A percentile compares a stretch with the other conserved stretches of the same genome.
phyloP scores from a whole-genome alignment of 495 filamentous ascomycete species.

The Saxophila tyrrhenica region DNA sequence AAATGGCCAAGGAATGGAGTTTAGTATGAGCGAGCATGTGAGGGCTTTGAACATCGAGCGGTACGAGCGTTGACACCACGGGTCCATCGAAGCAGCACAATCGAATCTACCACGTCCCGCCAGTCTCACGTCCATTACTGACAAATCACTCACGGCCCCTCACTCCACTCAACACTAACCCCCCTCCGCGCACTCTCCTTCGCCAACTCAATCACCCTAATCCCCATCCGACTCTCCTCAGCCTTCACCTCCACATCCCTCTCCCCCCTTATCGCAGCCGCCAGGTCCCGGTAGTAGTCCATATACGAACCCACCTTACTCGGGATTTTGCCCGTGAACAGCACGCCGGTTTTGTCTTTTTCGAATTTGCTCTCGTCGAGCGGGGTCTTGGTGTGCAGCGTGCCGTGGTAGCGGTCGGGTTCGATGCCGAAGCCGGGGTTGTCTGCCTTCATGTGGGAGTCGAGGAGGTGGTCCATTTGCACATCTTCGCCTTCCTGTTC shows the following conservation, averaged over 20 bases:
- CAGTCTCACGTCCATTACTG: too few species aligned
- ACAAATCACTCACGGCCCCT: too few species aligned
- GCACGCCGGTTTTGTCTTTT: constrained; percentile 27
- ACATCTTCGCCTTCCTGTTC: constrained; percentile 44
- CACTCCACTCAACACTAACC: background rate
- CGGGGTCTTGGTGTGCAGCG: constrained; percentile 27
- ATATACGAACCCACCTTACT: constrained; percentile 40
- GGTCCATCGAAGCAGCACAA: too few species aligned
- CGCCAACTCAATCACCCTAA: constrained; percentile 63
- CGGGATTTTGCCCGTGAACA: background rate
- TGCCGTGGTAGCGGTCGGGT: constrained; percentile 41
- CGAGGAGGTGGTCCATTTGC: background rate
- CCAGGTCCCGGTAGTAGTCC: constrained; percentile 62
- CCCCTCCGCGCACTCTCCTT: constrained; percentile 55
- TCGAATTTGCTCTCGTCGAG: constrained; percentile 49
- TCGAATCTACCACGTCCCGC: too few species aligned
- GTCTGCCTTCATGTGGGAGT: background rate
- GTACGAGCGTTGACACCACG: too few species aligned
- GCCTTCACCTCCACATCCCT: constrained; percentile 62
- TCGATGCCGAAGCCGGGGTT: constrained; percentile 55
- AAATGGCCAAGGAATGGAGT: too few species aligned
- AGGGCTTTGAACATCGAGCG: too few species aligned
- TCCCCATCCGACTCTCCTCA: constrained; percentile 56
- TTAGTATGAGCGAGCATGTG: too few species aligned
- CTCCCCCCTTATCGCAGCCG: constrained; percentile 46